A percentile compares a stretch with the other conserved stretches of the same genome.
Evolutionary conservation across 805 yeast species (phyloP).

Genomic region (Lipomyces yamanashiensis): DNA sequence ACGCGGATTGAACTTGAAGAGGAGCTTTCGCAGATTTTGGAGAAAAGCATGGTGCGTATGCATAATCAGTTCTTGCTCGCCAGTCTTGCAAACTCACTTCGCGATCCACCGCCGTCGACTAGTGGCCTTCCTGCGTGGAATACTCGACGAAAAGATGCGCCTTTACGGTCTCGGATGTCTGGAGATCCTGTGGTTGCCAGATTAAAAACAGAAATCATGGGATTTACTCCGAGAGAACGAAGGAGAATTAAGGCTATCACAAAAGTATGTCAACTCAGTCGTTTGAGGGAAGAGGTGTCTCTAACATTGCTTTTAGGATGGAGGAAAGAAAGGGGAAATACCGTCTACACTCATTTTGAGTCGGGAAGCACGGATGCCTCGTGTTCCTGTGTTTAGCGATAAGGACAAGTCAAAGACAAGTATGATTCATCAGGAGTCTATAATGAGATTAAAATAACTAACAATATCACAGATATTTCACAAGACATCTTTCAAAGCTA

Average conservation of each 20-base stretch:
- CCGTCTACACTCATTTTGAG: constrained; percentile 47
- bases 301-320: constrained; percentile 52
- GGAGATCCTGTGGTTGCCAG: constrained; percentile 72
- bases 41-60: constrained; percentile 56
- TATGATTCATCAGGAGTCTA: background rate
- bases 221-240: constrained; percentile 82
- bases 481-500: constrained; percentile 89
- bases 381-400: constrained; percentile 69
- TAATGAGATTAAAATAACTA: background rate
- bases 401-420: constrained; percentile 42
- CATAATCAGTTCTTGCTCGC: constrained; percentile 85
- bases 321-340: constrained; percentile 67
- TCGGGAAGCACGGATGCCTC: constrained; percentile 67
- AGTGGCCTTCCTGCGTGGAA: constrained; percentile 51
- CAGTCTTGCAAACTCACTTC: constrained; percentile 79
- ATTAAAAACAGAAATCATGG: constrained; percentile 83
- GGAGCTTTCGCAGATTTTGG: constrained; percentile 62
- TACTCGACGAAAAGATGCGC: constrained; percentile 54
- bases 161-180: constrained; percentile 48
- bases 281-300: background rate
- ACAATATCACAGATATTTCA: constrained; percentile 65
- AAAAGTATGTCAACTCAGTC: constrained; percentile 38
- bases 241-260: constrained; percentile 82
- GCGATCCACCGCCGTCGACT: constrained; percentile 70
- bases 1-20: constrained; percentile 74